A percentile compares a stretch with the other conserved stretches of the same genome.
phyloP scores from a whole-genome alignment of 2,329 filamentous ascomycete genomes.

The Gnomoniopsis smithogilvyi region DNA sequence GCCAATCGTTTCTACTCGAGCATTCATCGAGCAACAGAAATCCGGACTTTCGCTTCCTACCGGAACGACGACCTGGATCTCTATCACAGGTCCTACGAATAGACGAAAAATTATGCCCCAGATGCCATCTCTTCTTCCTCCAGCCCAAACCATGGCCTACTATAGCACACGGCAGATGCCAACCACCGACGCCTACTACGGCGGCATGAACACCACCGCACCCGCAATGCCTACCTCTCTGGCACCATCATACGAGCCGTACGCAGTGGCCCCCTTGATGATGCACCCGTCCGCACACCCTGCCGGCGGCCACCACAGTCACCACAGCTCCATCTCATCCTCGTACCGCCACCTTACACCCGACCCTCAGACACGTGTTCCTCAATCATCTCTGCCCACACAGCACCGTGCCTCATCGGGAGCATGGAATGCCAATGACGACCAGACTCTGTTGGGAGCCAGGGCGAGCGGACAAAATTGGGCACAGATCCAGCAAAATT shows the following conservation, averaged over 20 bases:
- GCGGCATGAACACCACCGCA: slow-evolving; percentile 25
- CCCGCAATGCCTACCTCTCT: slow-evolving; percentile 25
- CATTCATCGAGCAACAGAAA: neutral
- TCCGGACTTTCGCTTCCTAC: neutral
- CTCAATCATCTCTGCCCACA: slow-evolving; percentile 30
- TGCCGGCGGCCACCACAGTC: slow-evolving; percentile 25
- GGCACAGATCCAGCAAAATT: slow-evolving; percentile 71
- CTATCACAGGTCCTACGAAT: neutral
- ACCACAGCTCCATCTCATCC: slow-evolving; percentile 13
- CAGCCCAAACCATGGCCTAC: slow-evolving; percentile 29
- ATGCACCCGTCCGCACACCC: slow-evolving; percentile 23
- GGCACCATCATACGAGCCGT: slow-evolving; percentile 29
- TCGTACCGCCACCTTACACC: slow-evolving; percentile 38
- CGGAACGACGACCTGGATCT: neutral
- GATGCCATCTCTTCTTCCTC: slow-evolving; percentile 22
- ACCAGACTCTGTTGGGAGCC: slow-evolving; percentile 68
- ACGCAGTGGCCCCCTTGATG: slow-evolving; percentile 30
- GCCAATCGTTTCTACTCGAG: neutral
- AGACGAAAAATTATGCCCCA: slow-evolving; percentile 12
- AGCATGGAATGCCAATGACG: slow-evolving; percentile 72
- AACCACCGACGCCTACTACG: slow-evolving; percentile 28
- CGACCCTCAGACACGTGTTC: slow-evolving; percentile 28
- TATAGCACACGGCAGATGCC: slow-evolving; percentile 25
- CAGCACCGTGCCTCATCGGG: slow-evolving; percentile 57
- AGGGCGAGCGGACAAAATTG: slow-evolving; percentile 77